Evolutionary conservation across 371 early-diverging fungal genomes (phyloP).

Genomic region (Ordospora pajunii): DNA sequence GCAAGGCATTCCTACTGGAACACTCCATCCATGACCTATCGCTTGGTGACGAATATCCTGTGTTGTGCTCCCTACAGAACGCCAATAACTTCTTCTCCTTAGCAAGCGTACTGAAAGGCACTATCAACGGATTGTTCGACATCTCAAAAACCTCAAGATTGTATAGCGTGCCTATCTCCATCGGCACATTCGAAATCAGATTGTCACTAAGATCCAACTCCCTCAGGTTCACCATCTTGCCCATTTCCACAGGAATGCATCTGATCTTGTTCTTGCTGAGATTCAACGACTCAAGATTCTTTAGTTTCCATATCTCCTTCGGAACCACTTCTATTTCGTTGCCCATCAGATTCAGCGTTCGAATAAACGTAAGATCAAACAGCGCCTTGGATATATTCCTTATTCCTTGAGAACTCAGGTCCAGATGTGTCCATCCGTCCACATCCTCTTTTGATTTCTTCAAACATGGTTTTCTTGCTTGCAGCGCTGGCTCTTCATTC

Average conservation of each 20-base stretch:
- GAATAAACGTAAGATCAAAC: conserved; percentile 39
- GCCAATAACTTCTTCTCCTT: conserved; percentile 72
- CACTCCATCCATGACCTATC: conserved; percentile 81
- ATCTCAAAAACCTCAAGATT: conserved; percentile 79
- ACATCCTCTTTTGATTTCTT: not conserved
- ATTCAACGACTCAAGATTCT: conserved; percentile 53
- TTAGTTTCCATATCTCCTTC: conserved; percentile 49
- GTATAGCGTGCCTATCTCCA: conserved; percentile 79
- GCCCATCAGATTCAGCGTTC: conserved; percentile 45
- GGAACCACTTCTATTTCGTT: conserved; percentile 58
- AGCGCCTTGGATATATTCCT: conserved; percentile 49
- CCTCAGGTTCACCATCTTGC: conserved; percentile 69
- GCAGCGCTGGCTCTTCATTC: not conserved
- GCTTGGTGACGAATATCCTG: conserved; percentile 70
- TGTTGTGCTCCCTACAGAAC: conserved; percentile 75
- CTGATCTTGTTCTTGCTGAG: conserved; percentile 72
- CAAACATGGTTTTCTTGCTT: conserved; percentile 13
- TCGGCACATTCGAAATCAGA: conserved; percentile 71
- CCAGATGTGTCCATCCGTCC: conserved; percentile 50
- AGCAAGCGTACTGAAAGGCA: conserved; percentile 69
- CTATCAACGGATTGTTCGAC: conserved; percentile 85
- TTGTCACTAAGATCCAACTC: conserved; percentile 86
- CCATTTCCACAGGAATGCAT: conserved; percentile 76
- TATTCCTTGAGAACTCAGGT: conserved; percentile 56
- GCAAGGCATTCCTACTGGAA: conserved; percentile 57